These are phyloP conservation scores for Termitomyces sp. DNA, from an alignment of 768 basidiomycete species.

Conservation along the genomic window DNA sequence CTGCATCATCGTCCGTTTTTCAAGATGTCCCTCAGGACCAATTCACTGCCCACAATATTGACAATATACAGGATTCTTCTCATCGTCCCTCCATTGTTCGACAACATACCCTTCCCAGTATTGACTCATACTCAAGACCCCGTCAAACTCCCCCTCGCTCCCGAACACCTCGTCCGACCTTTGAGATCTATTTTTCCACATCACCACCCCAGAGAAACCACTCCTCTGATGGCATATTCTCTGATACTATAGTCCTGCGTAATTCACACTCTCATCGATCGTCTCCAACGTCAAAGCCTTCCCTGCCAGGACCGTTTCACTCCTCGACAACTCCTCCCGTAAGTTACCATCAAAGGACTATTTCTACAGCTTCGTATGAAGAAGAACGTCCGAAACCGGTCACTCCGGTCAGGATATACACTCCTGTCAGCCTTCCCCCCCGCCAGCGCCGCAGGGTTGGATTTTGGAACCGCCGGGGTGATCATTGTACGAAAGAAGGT, in stretches of 20 bases:
- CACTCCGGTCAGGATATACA: constrained; percentile 9
- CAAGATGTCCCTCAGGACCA: not conserved
- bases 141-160: constrained; percentile 7
- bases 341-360: too few species aligned
- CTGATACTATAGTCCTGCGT: too few species aligned
- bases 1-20: not conserved
- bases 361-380: too few species aligned
- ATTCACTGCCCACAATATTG: not conserved
- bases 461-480: constrained; percentile 73
- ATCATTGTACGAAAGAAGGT: constrained; percentile 51
- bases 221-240: too few species aligned
- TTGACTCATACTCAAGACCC: constrained; percentile 8
- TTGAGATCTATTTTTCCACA: constrained; percentile 8
- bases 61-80: not conserved
- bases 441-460: constrained; percentile 32
- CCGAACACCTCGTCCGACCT: not conserved
- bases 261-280: too few species aligned
- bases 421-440: constrained; percentile 20
- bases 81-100: constrained; percentile 13
- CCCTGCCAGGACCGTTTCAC: not conserved
- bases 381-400: constrained; percentile 11
- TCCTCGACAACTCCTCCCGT: constrained; percentile 2
- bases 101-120: constrained; percentile 16
- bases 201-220: not conserved
- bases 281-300: constrained; percentile 1